Percentiles rank a stretch among this genome's conserved stretches.
Evolutionary conservation across 1,284 basidiomycete species (phyloP).

Genomic region (Melampsora americana): DNA sequence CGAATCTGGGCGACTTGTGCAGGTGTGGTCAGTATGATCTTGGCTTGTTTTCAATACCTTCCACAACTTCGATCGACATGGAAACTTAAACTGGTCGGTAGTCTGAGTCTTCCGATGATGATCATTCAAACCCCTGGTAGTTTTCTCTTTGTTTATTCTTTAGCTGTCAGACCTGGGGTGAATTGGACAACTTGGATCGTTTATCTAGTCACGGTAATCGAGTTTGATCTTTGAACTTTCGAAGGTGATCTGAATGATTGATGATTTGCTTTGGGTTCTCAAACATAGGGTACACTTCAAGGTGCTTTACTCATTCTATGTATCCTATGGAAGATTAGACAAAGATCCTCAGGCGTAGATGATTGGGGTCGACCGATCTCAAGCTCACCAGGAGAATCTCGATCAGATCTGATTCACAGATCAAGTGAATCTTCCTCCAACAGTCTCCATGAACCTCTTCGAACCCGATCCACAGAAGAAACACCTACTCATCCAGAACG

Average conservation of each 20-base stretch:
- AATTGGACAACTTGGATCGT: slow-evolving; percentile 53
- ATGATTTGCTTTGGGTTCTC: too few species aligned
- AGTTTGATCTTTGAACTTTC: too few species aligned
- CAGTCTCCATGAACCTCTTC: background rate
- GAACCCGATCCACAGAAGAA: background rate
- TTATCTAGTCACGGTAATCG: slow-evolving; percentile 49
- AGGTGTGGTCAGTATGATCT: slow-evolving; percentile 72
- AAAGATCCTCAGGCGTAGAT: slow-evolving; percentile 69
- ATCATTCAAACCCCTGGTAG: slow-evolving; percentile 70
- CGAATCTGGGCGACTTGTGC: slow-evolving; percentile 77
- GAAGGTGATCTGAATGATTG: too few species aligned
- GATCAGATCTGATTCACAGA: background rate
- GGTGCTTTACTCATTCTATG: slow-evolving; percentile 65
- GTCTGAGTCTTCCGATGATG: slow-evolving; percentile 91
- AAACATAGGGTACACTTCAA: slow-evolving; percentile 72
- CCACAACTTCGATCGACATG: slow-evolving; percentile 84
- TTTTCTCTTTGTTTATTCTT: slow-evolving; percentile 53
- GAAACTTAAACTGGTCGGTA: slow-evolving; percentile 74
- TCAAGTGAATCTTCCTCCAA: background rate
- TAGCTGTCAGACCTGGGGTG: slow-evolving; percentile 52
- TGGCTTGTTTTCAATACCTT: slow-evolving; percentile 78
- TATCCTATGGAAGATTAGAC: slow-evolving; percentile 53
- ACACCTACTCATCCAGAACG: background rate
- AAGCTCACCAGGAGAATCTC: background rate
- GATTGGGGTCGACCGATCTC: slow-evolving; percentile 78